Conservation (phyloP, 2,329 filamentous ascomycete species). For the Coniochaeta sp. region DNA sequence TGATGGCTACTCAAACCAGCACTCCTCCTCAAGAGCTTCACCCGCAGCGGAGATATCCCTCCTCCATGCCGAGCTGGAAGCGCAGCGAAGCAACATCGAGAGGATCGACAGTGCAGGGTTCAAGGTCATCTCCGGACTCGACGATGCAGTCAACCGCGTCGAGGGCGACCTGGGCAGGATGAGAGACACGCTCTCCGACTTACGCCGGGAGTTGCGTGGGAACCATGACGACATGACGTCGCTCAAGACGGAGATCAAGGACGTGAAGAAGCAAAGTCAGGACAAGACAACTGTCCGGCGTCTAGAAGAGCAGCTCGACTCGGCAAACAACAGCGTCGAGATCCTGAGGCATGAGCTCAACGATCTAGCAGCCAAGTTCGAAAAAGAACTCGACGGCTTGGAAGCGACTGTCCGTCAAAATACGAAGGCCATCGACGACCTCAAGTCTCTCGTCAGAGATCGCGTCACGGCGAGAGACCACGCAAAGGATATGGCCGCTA, state of each 20-base stretch:
- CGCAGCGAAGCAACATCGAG: slow-evolving; percentile 26
- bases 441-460: slow-evolving; percentile 13
- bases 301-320: slow-evolving; percentile 17
- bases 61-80: slow-evolving; percentile 25
- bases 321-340: slow-evolving; percentile 12
- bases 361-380: slow-evolving; percentile 11
- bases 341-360: slow-evolving; percentile 14
- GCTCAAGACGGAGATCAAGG: slow-evolving; percentile 18
- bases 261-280: slow-evolving; percentile 9
- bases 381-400: slow-evolving; percentile 14
- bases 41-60: slow-evolving; percentile 12
- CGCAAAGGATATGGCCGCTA: slow-evolving; percentile 21
- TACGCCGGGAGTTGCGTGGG: slow-evolving; percentile 17
- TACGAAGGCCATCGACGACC: slow-evolving; percentile 14
- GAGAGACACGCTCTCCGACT: slow-evolving; percentile 17
- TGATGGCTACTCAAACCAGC: too few species aligned
- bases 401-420: slow-evolving; percentile 17
- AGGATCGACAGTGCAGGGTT: slow-evolving; percentile 28
- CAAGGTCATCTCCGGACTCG: slow-evolving; percentile 28
- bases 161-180: slow-evolving; percentile 25
- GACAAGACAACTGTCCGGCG: slow-evolving; percentile 9
- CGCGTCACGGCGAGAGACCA: slow-evolving; percentile 17
- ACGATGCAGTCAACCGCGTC: slow-evolving; percentile 25
- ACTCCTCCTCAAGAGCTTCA: slow-evolving; percentile 1
- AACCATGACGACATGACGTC: slow-evolving; percentile 19